Evolutionary conservation across 257 asterid genomes (phyloP).

Genomic region (Solanum piurae): DNA sequence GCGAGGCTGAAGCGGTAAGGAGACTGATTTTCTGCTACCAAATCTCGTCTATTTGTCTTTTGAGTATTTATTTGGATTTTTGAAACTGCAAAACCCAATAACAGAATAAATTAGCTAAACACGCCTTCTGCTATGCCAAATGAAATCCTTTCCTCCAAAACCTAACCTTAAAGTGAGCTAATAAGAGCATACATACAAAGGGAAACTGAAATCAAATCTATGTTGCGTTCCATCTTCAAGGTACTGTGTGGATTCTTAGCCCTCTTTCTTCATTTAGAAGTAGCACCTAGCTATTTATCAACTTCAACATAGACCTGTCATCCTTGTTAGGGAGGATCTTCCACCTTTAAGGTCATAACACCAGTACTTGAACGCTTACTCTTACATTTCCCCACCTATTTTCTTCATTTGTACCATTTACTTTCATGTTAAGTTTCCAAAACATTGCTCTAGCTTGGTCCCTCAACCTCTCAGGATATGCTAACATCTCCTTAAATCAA

Average conservation of each 20-base stretch:
- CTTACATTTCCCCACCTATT: background rate
- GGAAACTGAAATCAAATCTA: background rate
- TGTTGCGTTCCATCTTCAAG: background rate
- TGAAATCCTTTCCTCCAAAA: background rate
- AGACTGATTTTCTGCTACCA: background rate
- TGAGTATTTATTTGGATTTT: background rate
- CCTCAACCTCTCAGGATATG: background rate
- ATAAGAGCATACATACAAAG: background rate
- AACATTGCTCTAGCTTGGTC: background rate
- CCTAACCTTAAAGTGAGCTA: background rate
- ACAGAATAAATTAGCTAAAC: background rate
- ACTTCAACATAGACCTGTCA: background rate
- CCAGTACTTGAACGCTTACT: background rate
- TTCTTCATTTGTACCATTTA: background rate
- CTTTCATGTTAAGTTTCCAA: background rate
- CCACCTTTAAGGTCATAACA: background rate
- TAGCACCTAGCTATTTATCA: background rate
- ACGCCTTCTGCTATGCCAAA: background rate
- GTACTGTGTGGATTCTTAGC: background rate
- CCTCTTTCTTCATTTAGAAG: background rate
- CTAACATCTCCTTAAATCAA: background rate
- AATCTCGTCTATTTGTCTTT: background rate
- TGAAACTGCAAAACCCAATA: background rate
- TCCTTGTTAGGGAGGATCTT: background rate
- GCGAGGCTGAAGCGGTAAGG: slow-evolving; percentile 69